phyloP scores from a whole-genome alignment of 2,329 filamentous ascomycete genomes.

The Aureobasidium uvarum region DNA sequence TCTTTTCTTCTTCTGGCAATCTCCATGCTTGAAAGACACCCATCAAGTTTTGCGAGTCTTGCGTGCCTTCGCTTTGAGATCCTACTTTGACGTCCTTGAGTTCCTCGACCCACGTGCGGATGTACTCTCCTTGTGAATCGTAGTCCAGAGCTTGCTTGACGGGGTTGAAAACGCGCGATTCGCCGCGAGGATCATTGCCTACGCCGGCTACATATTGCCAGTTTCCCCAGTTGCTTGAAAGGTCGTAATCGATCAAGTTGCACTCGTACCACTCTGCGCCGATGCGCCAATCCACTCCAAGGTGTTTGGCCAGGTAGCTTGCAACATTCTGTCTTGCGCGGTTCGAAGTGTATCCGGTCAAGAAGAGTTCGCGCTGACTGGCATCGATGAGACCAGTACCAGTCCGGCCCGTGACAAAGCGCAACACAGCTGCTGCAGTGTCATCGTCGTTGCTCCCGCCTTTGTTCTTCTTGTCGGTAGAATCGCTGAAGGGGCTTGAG shows the following conservation, averaged over 20 bases:
- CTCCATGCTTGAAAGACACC: conserved; percentile 71
- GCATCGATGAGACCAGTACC: conserved; percentile 78
- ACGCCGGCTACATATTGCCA: conserved; percentile 82
- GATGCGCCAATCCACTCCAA: conserved; percentile 74
- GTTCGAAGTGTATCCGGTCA: conserved; percentile 77
- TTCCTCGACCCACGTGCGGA: conserved; percentile 72
- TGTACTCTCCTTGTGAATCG: conserved; percentile 66
- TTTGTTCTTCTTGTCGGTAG: conserved; percentile 43
- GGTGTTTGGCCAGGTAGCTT: conserved; percentile 68
- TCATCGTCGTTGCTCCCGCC: conserved; percentile 47
- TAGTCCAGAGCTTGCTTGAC: conserved; percentile 80
- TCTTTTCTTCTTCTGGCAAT: conserved; percentile 58
- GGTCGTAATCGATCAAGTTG: conserved; percentile 72
- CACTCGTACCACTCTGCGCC: conserved; percentile 82
- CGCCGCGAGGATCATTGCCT: conserved; percentile 72
- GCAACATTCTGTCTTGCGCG: conserved; percentile 74
- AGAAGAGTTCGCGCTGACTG: conserved; percentile 68
- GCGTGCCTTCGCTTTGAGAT: conserved; percentile 26
- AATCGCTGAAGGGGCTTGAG: conserved; percentile 36
- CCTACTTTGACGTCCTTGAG: conserved; percentile 51
- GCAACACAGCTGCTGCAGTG: conserved; percentile 45
- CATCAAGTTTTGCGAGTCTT: conserved; percentile 43
- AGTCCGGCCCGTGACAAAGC: conserved; percentile 66
- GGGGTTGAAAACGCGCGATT: conserved; percentile 74
- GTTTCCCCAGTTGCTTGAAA: conserved; percentile 65